Evolutionary conservation across 805 yeast genomes (phyloP), one percentile per base, ranked within the genome.

Genomic region (Sugiyamaella marilandica): DNA sequence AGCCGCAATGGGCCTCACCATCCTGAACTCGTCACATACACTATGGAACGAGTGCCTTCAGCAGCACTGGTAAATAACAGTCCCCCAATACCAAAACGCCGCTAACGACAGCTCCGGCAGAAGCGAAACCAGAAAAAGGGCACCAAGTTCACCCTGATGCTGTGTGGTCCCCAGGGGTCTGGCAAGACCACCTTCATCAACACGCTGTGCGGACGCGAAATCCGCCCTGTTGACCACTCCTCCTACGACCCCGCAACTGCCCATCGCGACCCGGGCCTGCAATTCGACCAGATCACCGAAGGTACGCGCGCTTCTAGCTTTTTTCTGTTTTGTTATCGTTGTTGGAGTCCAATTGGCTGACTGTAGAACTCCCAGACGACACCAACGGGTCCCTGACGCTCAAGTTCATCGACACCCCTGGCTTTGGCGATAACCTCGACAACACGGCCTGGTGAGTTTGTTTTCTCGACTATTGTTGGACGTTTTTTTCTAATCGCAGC

Each of bases 181-280:
- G 97, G 97, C 14, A 80, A 96, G 67, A 85, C 96, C n/a, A 90
- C 96, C 4, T 85, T 90, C 63, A 87, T 91, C 67, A 90, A 91
- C 72, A 85, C 95, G 35, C 75, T 90, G 50, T 90, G 97, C 72
- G 84, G 96, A 87, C 55, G 63, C 47, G 94, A 90, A 59, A 83
- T 85, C 60, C n/a, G 32, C 32, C 49, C 44, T 10, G 90, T 90
- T 16, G 66, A 60, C 50, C 57, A 47, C 36, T 44, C 52, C 51
- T 51, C 55, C 63, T 74, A 47, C 18, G 59, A 55, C 51, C 62
- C 68, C 14, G 55, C 55, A 14, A 53, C 45, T 50, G 65, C 66
- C 36, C 61, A 59, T 56, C 49, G 57, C 48, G 66, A 66, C 45
- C 66, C 61, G 7, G 61, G 69, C 10, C 83, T 84, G 5, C 66